A percentile compares a stretch with the other conserved stretches of the same genome.
Evolutionary conservation across 2,329 filamentous ascomycete species (phyloP).

Genomic region (Colletotrichum navitas): DNA sequence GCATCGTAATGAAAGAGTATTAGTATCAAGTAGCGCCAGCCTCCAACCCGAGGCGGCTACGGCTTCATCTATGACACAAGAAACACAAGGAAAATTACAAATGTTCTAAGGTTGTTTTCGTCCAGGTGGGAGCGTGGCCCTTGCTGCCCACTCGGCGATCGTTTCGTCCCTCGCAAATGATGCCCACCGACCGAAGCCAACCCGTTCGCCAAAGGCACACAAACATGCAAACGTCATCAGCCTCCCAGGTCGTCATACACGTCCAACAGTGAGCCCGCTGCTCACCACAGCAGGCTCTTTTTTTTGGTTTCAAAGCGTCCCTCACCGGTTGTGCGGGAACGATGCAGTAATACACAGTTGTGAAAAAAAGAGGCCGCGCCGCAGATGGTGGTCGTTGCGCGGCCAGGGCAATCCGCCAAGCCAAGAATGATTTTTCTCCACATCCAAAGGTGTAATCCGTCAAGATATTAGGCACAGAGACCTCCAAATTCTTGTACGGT

Average conservation of each 20-base stretch:
- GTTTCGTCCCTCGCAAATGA: slow-evolving; percentile 40
- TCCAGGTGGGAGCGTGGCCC: slow-evolving; percentile 22
- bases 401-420: slow-evolving; percentile 12
- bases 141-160: slow-evolving; percentile 22
- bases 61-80: slow-evolving; percentile 37
- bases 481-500: slow-evolving; percentile 10
- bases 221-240: slow-evolving; percentile 43
- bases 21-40: slow-evolving; percentile 32
- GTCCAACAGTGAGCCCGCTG: slow-evolving; percentile 37
- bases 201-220: slow-evolving; percentile 41
- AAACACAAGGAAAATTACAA: slow-evolving; percentile 40
- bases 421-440: slow-evolving; percentile 29
- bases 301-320: slow-evolving; percentile 37
- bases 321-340: slow-evolving; percentile 24
- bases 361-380: slow-evolving; percentile 33
- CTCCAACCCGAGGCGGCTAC: slow-evolving; percentile 13
- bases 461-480: slow-evolving; percentile 26
- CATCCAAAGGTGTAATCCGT: slow-evolving; percentile 34
- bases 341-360: slow-evolving; percentile 41
- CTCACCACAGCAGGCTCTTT: slow-evolving; percentile 33
- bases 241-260: slow-evolving; percentile 43
- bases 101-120: slow-evolving; percentile 38
- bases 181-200: slow-evolving; percentile 39
- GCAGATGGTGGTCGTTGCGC: slow-evolving; percentile 12
- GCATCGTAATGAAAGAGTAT: slow-evolving; percentile 34